Percentiles rank a stretch among this genome's conserved stretches.
phyloP scores from a whole-genome alignment of 192 early-diverging fungal species.

The Funneliformis mosseae region DNA sequence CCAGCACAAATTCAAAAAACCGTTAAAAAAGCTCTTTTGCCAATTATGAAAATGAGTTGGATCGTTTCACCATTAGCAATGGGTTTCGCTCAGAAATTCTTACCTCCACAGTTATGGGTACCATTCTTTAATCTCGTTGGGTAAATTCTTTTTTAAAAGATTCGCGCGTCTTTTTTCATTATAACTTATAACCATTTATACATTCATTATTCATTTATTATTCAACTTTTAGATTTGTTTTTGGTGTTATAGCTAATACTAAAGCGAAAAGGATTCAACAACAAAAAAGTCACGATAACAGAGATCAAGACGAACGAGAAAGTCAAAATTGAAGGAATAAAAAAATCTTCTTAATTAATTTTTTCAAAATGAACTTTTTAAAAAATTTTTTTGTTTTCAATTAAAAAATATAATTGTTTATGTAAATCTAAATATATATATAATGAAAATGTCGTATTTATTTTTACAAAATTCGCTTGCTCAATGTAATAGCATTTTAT shows the following conservation, averaged over 20 bases:
- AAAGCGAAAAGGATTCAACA: conserved; percentile 1
- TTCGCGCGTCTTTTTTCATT: neutral
- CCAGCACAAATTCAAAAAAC: conserved; percentile 52
- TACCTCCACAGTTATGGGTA: conserved; percentile 80
- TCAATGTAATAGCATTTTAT: no score
- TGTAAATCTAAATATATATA: no score
- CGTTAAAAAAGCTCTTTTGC: conserved; percentile 63
- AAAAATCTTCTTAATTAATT: no score
- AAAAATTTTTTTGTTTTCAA: no score
- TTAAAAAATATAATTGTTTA: no score
- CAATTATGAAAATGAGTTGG: conserved; percentile 85
- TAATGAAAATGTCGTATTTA: no score
- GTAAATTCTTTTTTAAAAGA: conserved; percentile 12
- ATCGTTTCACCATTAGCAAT: conserved; percentile 78
- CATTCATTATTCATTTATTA: neutral
- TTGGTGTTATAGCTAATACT: conserved; percentile 18
- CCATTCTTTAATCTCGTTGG: conserved; percentile 89
- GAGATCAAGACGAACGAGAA: neutral
- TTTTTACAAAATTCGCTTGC: no score
- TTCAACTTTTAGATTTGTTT: neutral
- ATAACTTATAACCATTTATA: neutral
- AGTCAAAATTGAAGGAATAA: no score
- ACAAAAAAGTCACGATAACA: neutral
- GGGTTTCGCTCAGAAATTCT: conserved; percentile 74
- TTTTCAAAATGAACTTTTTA: no score